Evolutionary conservation across 768 basidiomycete genomes (phyloP).

Genomic region (Calocybe cyanea): DNA sequence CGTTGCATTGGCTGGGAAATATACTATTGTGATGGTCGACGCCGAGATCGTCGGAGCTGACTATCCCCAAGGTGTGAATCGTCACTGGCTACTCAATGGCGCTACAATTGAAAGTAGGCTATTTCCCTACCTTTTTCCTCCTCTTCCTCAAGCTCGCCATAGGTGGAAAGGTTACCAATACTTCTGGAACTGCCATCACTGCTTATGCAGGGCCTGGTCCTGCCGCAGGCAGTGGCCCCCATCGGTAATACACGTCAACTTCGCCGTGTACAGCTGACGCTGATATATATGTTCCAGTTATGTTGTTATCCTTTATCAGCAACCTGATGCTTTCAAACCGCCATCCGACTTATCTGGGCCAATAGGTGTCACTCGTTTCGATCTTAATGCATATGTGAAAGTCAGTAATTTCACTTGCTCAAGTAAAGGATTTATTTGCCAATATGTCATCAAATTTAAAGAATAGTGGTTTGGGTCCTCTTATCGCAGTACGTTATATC

Average conservation of each 20-base stretch:
- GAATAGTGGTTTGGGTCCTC: constrained; percentile 51
- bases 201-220: constrained; percentile 72
- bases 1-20: constrained; percentile 42
- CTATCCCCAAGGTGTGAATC: constrained; percentile 54
- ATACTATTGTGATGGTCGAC: constrained; percentile 74
- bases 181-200: constrained; percentile 49
- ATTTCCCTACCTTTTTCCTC: not conserved
- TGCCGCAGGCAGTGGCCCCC: constrained; percentile 64
- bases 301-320: constrained; percentile 59
- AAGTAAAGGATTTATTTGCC: not conserved
- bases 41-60: constrained; percentile 64
- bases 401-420: constrained; percentile 21
- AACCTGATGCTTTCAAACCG: constrained; percentile 59
- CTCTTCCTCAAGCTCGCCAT: not conserved
- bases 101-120: constrained; percentile 43
- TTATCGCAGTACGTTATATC: constrained; percentile 49
- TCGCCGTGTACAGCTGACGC: too few species aligned
- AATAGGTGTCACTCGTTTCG: constrained; percentile 50
- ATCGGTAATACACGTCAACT: constrained; percentile 62
- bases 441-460: constrained; percentile 17
- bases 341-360: constrained; percentile 52
- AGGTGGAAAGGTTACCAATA: constrained; percentile 38
- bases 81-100: constrained; percentile 80
- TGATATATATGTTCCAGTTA: constrained; percentile 43
- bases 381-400: constrained; percentile 54